A percentile compares a stretch with the other conserved stretches of the same genome.
Conservation (phyloP, 352 stramenopile species). For the Phytophthora rubi region DNA sequence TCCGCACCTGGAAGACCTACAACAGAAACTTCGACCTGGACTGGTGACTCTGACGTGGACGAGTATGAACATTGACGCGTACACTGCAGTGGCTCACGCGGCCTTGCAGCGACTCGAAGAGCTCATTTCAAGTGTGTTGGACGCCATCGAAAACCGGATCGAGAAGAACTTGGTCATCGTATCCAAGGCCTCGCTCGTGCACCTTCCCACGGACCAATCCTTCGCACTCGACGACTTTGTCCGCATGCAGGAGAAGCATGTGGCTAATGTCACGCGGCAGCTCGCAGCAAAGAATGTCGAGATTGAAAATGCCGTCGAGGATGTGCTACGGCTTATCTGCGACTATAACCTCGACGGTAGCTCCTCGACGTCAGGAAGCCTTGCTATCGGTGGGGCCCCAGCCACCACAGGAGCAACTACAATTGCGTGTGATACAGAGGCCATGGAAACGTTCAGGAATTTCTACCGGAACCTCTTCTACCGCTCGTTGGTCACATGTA, state of each 20-base stretch:
- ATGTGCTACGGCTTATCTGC: slow-evolving; percentile 71
- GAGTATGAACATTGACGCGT: slow-evolving; percentile 90
- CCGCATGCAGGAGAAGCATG: slow-evolving; percentile 79
- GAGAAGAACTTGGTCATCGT: slow-evolving; percentile 88
- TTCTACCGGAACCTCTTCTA: slow-evolving; percentile 90
- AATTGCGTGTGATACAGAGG: slow-evolving; percentile 41
- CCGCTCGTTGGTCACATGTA: slow-evolving; percentile 77
- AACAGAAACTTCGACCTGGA: slow-evolving; percentile 77
- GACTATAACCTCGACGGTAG: slow-evolving; percentile 70
- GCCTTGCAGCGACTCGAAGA: slow-evolving; percentile 80
- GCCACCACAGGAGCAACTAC: background rate
- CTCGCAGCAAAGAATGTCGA: slow-evolving; percentile 85
- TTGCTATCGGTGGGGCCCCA: background rate
- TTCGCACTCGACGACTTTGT: slow-evolving; percentile 91
- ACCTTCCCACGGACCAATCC: slow-evolving; percentile 80
- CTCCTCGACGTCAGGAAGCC: slow-evolving; percentile 2
- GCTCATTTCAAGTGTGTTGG: slow-evolving; percentile 82
- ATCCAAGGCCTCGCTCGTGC: slow-evolving; percentile 74
- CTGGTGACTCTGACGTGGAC: slow-evolving; percentile 91
- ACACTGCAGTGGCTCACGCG: slow-evolving; percentile 69
- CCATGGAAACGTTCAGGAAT: slow-evolving; percentile 56
- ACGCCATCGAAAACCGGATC: slow-evolving; percentile 86
- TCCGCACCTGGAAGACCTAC: slow-evolving; percentile 78
- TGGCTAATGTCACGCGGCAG: slow-evolving; percentile 61
- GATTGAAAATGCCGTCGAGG: slow-evolving; percentile 88